A percentile compares a stretch with the other conserved stretches of the same genome.
phyloP scores from a whole-genome alignment of 352 stramenopile genomes.

The Pythium chondricola region DNA sequence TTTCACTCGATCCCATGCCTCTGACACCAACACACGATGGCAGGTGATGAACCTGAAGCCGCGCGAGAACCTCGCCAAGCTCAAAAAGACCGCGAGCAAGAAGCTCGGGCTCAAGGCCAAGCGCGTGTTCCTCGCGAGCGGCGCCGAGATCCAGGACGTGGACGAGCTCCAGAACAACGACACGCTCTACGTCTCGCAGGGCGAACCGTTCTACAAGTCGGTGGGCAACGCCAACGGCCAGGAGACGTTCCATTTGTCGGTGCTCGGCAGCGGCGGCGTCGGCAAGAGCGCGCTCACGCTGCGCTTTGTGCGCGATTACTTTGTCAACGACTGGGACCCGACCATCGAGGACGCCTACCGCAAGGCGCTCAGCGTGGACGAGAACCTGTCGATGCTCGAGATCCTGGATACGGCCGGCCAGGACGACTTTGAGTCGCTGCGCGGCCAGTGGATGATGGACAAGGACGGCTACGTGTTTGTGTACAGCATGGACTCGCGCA shows the following conservation, averaged over 20 bases:
- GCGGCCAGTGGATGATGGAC: slow-evolving; percentile 89
- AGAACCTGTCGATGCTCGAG: slow-evolving; percentile 83
- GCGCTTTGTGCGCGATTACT: slow-evolving; percentile 87
- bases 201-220: slow-evolving; percentile 81
- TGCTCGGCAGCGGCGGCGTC: slow-evolving; percentile 85
- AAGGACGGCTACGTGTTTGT: slow-evolving; percentile 90
- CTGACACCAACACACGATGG: too few species aligned
- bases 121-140: slow-evolving; percentile 70
- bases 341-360: slow-evolving; percentile 90
- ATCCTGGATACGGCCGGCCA: slow-evolving; percentile 89
- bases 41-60: slow-evolving; percentile 79
- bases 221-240: slow-evolving; percentile 57
- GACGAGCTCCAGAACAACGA: slow-evolving; percentile 88
- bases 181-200: slow-evolving; percentile 81
- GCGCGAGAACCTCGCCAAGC: slow-evolving; percentile 56
- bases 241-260: slow-evolving; percentile 83
- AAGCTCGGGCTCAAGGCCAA: slow-evolving; percentile 78
- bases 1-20: too few species aligned
- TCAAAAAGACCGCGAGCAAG: slow-evolving; percentile 84
- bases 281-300: slow-evolving; percentile 88
- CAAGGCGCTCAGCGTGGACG: slow-evolving; percentile 82
- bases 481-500: slow-evolving; percentile 86
- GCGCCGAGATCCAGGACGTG: slow-evolving; percentile 79
- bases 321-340: slow-evolving; percentile 89
- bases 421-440: slow-evolving; percentile 87